These are phyloP conservation scores for Pontederia crassipes DNA, from an alignment of 176 grass and related monocot genomes.

Conservation along the genomic window DNA sequence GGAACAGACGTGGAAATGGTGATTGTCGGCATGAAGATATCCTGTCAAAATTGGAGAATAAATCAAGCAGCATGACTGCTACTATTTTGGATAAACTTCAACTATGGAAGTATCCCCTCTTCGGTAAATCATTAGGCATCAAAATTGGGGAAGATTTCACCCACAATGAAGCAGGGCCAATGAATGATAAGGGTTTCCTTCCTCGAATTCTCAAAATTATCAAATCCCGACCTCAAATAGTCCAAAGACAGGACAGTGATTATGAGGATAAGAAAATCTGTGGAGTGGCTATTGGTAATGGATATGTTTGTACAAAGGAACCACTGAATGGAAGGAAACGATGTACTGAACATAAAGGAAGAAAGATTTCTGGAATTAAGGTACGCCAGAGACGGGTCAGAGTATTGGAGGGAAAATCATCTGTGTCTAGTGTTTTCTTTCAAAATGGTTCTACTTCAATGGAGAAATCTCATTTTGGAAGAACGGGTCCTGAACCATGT, in stretches of 20 bases:
- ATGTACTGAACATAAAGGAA: conserved; percentile 39
- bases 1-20: conserved; percentile 80
- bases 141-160: conserved; percentile 36
- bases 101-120: conserved; percentile 30
- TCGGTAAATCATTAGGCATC: conserved; percentile 53
- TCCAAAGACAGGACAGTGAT: conserved; percentile 20
- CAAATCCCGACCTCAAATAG: conserved; percentile 36
- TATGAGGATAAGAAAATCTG: conserved; percentile 17
- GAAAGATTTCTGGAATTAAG: conserved; percentile 20
- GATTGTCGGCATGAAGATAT: conserved; percentile 62
- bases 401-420: background rate
- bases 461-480: conserved; percentile 20
- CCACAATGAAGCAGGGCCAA: conserved; percentile 19
- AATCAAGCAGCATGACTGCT: conserved; percentile 12
- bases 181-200: conserved; percentile 30
- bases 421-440: background rate
- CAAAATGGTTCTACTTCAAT: background rate
- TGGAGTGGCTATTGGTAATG: conserved; percentile 6
- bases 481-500: too few species aligned
- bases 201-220: conserved; percentile 47
- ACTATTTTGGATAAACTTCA: conserved; percentile 36
- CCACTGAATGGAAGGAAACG: conserved; percentile 25
- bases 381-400: conserved; percentile 15
- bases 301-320: conserved; percentile 26
- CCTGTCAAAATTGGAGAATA: conserved; percentile 51